Base-by-base conservation (phyloP, 2,329 filamentous ascomycete species). In the Diaporthe velutina region DNA sequence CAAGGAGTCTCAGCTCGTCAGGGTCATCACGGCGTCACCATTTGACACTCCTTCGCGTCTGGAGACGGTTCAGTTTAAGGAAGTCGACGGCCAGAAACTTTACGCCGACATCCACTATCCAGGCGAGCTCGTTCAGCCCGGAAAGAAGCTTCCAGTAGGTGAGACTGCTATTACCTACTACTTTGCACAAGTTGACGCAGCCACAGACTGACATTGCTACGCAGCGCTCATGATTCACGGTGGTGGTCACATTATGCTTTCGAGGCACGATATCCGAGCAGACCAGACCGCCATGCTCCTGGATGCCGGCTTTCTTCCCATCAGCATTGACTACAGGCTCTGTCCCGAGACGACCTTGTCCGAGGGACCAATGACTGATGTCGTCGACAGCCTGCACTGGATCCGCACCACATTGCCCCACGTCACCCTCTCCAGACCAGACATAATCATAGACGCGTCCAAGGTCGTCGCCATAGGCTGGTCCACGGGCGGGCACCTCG, bases 261-360 rank as follows among this genome's bases (percentile, higher is more conserved):
- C 82, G 0, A 80, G 85, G 10, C 82, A 82, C 55, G 84, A 82
- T 8, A 77, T 87, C 7, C 79, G 83, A 2, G 80, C 81, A 2
- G 64, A 74, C 5, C 87, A 89, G 71, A 84, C 81, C 0, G 68
- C 78, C 7, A 74, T 79, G 1, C 80, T 89, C 0, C 80, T 88
- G 0, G 74, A 79, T 0, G 67, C 78, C 7, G 85, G 86, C 0
- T 81, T 89, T 54, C 78, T 89, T 3, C 86, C 88, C 0, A 78
- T 90, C 15, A 87, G 85, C 75, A 70, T 89, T 0, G 88, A 90
- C 77, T 88, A 89, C 75, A 80, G 87, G 0, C 82, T 90, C 1
- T 89, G 87, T 73, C 88, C 88, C 0, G 86, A 89, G 57, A 81
- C 84, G 3, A 85, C 79, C 28, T 77, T 90, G 4, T 64, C 82